A percentile compares a stretch with the other conserved stretches of the same genome.
These are phyloP conservation scores for Aspergillus pseudoviridinutans DNA, from an alignment of 2,329 filamentous ascomycete species.

Conservation along the genomic window DNA sequence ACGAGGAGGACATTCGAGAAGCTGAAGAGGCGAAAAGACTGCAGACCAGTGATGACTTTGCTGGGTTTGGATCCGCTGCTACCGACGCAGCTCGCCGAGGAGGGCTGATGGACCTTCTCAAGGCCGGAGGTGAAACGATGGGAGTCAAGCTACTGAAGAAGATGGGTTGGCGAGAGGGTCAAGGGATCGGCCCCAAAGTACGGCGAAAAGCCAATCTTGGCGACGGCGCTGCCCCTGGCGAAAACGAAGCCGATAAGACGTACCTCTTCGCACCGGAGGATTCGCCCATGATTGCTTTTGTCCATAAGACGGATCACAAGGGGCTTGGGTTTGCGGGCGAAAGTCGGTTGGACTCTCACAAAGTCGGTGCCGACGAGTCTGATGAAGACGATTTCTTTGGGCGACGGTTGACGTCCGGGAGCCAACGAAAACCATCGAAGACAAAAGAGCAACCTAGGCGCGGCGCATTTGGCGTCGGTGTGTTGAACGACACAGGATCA, in stretches of 20 bases:
- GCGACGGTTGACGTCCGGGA: conserved; percentile 25
- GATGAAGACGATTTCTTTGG: conserved; percentile 34
- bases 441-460: conserved; percentile 52
- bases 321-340: conserved; percentile 46
- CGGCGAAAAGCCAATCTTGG: conserved; percentile 68
- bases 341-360: conserved; percentile 26
- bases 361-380: conserved; percentile 11
- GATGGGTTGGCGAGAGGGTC: conserved; percentile 95
- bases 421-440: conserved; percentile 40
- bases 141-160: conserved; percentile 77
- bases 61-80: conserved; percentile 67
- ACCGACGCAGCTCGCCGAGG: conserved; percentile 51
- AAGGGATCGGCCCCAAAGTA: conserved; percentile 86
- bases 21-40: conserved; percentile 72
- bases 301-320: conserved; percentile 44
- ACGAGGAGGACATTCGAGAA: conserved; percentile 90
- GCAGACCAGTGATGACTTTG: conserved; percentile 69
- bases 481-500: conserved; percentile 88
- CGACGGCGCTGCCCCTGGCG: conserved; percentile 40
- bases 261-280: conserved; percentile 87
- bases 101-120: conserved; percentile 68
- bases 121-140: conserved; percentile 73
- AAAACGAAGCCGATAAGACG: conserved; percentile 43
- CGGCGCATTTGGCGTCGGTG: conserved; percentile 78
- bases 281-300: conserved; percentile 56